phyloP scores from a whole-genome alignment of 371 early-diverging fungal species.

The Mucor racemosus region DNA sequence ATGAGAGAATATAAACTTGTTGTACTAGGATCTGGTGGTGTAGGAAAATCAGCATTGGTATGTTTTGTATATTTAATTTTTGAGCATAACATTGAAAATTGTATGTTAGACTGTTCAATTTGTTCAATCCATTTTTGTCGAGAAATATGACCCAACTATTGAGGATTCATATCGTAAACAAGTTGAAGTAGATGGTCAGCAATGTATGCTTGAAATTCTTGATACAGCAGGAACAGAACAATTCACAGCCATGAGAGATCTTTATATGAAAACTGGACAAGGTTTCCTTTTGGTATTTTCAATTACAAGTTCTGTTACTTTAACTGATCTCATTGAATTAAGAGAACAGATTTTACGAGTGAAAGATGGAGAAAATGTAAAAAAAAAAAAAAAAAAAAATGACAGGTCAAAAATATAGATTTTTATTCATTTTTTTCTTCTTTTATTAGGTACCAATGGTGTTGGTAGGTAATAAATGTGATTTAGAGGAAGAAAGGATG shows the following conservation, averaged over 20 bases:
- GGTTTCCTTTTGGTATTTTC: conserved; percentile 90
- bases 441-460: conserved; percentile 93
- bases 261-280: conserved; percentile 92
- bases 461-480: conserved; percentile 87
- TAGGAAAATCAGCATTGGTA: conserved; percentile 92
- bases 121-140: conserved; percentile 89
- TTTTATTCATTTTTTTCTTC: background rate
- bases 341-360: conserved; percentile 83
- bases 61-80: no score
- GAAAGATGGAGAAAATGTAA: conserved; percentile 81
- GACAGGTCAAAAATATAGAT: background rate
- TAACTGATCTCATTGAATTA: conserved; percentile 78
- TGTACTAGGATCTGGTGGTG: conserved; percentile 90
- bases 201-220: conserved; percentile 89
- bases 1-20: conserved; percentile 88
- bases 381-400: conserved; percentile 6
- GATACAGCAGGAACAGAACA: conserved; percentile 92
- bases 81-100: conserved; percentile 19
- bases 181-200: conserved; percentile 84
- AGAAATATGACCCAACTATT: conserved; percentile 91
- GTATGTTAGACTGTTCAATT: conserved; percentile 84
- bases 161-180: conserved; percentile 92
- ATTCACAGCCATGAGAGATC: conserved; percentile 91
- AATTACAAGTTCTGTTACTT: conserved; percentile 83
- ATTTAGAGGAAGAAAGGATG: conserved; percentile 79